Evolutionary conservation across 2,329 filamentous ascomycete genomes (phyloP).

Genomic region (Colletotrichum somersetense): DNA sequence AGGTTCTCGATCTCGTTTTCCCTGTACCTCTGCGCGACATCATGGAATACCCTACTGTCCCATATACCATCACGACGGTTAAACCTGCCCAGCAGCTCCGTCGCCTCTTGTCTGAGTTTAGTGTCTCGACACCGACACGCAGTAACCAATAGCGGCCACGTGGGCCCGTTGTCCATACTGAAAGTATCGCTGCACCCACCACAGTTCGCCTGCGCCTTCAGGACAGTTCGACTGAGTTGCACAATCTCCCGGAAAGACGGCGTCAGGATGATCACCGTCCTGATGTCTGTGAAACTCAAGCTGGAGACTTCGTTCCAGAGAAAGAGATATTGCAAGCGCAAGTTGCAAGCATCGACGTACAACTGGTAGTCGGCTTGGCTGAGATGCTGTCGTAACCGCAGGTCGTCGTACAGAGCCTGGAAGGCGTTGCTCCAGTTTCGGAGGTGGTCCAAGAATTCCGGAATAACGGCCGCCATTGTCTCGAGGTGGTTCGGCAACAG

Average conservation of each 20-base stretch:
- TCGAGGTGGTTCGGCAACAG: slow-evolving; percentile 49
- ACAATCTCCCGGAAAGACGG: slow-evolving; percentile 59
- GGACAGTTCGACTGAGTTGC: slow-evolving; percentile 51
- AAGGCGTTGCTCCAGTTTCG: slow-evolving; percentile 56
- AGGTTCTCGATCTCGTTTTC: slow-evolving; percentile 51
- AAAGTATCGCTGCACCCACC: slow-evolving; percentile 50
- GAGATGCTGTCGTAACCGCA: slow-evolving; percentile 44
- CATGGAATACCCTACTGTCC: slow-evolving; percentile 56
- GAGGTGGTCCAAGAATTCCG: slow-evolving; percentile 54
- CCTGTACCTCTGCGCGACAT: slow-evolving; percentile 54
- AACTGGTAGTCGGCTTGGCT: slow-evolving; percentile 44
- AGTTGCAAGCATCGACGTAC: slow-evolving; percentile 55
- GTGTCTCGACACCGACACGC: slow-evolving; percentile 57
- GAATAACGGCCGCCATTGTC: slow-evolving; percentile 50
- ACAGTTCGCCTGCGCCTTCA: slow-evolving; percentile 44
- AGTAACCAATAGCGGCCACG: slow-evolving; percentile 57
- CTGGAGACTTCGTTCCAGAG: slow-evolving; percentile 55
- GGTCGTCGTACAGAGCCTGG: slow-evolving; percentile 51
- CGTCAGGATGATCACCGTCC: slow-evolving; percentile 53
- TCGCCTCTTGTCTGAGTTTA: slow-evolving; percentile 54
- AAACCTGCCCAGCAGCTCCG: slow-evolving; percentile 55
- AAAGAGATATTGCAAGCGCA: slow-evolving; percentile 58
- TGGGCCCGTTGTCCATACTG: slow-evolving; percentile 61
- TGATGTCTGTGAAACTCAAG: slow-evolving; percentile 53
- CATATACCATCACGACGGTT: slow-evolving; percentile 59